Evolutionary conservation across 2,329 filamentous ascomycete species (phyloP), one percentile per base, ranked within the genome.

Genomic region (Xylaria arbuscula): DNA sequence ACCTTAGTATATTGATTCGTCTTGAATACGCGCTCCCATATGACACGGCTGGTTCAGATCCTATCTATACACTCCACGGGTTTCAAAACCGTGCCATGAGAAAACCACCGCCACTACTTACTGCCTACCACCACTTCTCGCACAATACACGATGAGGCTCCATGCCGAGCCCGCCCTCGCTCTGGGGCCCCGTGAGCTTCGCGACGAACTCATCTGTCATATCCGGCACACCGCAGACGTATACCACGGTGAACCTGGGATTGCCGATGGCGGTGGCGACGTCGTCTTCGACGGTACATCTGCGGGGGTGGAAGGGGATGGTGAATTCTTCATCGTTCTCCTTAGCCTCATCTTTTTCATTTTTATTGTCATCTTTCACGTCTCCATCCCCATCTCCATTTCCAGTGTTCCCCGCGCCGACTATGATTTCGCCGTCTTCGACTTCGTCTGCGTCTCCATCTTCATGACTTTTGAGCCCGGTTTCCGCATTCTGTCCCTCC

Each of bases 81-180:
- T n/a, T n/a, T n/a, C n/a, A n/a, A n/a, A n/a, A n/a, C n/a, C n/a
- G n/a, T n/a, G n/a, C n/a, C n/a, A n/a, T n/a, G n/a, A n/a, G n/a
- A n/a, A n/a, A n/a, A n/a, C n/a, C n/a, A n/a, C n/a, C n/a, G n/a
- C n/a, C n/a, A n/a, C n/a, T n/a, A n/a, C n/a, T n/a, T n/a, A n/a
- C n/a, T n/a, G n/a, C n/a, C n/a, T 72, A 90, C 89, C 89, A 91
- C 89, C 89, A 91, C 72, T 86, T 90, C 78, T 90, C 89, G 69
- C 81, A 86, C 67, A 89, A 78, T 2, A 91, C 84, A 56, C 82
- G 82, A 60, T 82, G 77, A 34, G 80, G 73, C 10, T 82, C 78
- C 74, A 88, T 81, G 0, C 81, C 83, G 13, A 79, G 50, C 9
- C 72, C 73, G 0, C 75, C 69, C 2, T 38, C 72, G 1, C 74